These are phyloP conservation scores for Agarophyton chilense DNA, from an alignment of 23 red algal species.

Conservation along the genomic window DNA sequence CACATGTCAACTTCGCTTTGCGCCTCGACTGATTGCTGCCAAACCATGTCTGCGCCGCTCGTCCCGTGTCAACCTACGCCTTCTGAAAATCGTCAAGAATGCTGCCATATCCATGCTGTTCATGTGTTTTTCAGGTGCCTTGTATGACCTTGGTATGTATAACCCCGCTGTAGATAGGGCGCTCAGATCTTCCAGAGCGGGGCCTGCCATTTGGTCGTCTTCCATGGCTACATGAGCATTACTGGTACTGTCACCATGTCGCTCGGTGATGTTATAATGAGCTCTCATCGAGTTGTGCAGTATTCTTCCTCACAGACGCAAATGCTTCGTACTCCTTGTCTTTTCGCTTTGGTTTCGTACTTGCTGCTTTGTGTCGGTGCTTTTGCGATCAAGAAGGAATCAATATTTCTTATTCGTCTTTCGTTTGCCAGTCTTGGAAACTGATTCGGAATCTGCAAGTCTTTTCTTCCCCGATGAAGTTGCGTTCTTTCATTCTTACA, in stretches of 20 bases:
- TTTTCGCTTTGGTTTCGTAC: constrained; percentile 7
- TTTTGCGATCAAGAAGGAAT: not conserved
- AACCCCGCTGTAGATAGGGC: constrained; percentile 23
- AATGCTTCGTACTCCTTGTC: constrained; percentile 12
- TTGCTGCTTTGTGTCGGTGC: not conserved
- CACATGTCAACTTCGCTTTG: no score
- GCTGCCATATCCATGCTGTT: not conserved
- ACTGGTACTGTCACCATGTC: not conserved
- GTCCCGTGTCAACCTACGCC: not conserved
- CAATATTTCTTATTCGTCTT: not conserved
- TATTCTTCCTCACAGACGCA: constrained; percentile 9
- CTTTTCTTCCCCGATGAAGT: not conserved
- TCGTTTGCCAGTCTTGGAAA: constrained; percentile 15
- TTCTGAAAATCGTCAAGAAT: constrained; percentile 22
- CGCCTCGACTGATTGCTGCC: no score
- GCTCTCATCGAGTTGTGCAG: not conserved
- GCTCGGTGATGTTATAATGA: constrained; percentile 12
- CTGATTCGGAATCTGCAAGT: constrained; percentile 25
- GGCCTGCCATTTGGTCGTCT: constrained; percentile 11
- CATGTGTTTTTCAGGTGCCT: not conserved
- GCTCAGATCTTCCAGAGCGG: not conserved
- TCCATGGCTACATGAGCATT: constrained; percentile 26
- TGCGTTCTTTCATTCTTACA: not conserved
- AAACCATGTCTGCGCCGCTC: no score
- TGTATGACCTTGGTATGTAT: constrained; percentile 28